phyloP scores from a whole-genome alignment of 345 rosid genomes.

The Raphanus raphanistrum region DNA sequence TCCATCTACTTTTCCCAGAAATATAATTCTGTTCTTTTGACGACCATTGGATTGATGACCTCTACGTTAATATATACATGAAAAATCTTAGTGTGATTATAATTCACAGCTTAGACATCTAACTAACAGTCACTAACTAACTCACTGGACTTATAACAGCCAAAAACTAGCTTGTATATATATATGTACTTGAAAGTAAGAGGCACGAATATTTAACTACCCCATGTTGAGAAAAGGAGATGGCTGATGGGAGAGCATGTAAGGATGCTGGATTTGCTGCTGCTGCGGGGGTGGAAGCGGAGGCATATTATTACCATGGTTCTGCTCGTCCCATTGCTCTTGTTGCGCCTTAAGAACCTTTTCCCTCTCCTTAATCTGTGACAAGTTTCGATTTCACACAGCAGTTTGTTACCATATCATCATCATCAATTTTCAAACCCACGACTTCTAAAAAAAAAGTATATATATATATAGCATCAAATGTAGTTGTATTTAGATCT shows the following conservation, averaged over 20 bases:
- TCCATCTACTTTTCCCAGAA: background rate
- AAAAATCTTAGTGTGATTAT: constrained; percentile 2
- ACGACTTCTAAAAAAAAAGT: background rate
- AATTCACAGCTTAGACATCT: constrained; percentile 9
- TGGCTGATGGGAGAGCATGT: constrained; percentile 52
- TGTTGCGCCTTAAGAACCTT: constrained; percentile 49
- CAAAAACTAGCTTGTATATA: constrained; percentile 11
- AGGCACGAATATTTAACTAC: constrained; percentile 33
- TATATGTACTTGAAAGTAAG: background rate
- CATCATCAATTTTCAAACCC: background rate
- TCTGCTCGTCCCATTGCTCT: constrained; percentile 61
- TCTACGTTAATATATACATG: background rate
- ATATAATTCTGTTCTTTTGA: background rate
- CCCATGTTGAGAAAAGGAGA: constrained; percentile 61
- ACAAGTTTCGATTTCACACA: background rate
- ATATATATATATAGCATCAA: background rate
- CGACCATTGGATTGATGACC: constrained; percentile 16
- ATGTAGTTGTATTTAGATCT: background rate
- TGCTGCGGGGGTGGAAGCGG: constrained; percentile 45
- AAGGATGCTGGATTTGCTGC: constrained; percentile 49
- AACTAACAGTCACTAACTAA: constrained; percentile 14
- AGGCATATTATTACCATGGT: constrained; percentile 48
- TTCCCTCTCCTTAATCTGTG: constrained; percentile 44
- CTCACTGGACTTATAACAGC: background rate
- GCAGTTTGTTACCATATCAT: background rate